A percentile compares a stretch with the other conserved stretches of the same genome.
These are phyloP conservation scores for Alternaria arbusti DNA, from an alignment of 2,329 filamentous ascomycete genomes.

Conservation along the genomic window DNA sequence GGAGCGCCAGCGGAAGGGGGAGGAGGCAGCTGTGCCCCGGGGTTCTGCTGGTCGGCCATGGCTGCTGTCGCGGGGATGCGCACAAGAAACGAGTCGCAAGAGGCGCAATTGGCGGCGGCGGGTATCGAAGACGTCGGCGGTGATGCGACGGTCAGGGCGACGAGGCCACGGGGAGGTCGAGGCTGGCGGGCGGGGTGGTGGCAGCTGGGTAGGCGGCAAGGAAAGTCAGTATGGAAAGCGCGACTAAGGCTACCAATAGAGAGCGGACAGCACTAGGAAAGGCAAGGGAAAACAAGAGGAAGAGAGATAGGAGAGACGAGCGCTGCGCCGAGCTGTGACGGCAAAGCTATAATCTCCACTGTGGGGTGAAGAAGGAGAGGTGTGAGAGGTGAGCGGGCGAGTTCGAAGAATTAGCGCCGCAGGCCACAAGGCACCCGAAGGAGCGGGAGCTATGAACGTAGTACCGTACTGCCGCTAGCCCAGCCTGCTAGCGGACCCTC, in stretches of 20 bases:
- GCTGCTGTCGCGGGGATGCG: conserved; percentile 32
- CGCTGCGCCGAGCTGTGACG: conserved; percentile 47
- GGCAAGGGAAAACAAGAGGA: conserved; percentile 47
- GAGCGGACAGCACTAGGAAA: conserved; percentile 45
- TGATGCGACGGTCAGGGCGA: conserved; percentile 19
- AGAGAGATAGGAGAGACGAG: conserved; percentile 44
- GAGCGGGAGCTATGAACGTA: conserved; percentile 15
- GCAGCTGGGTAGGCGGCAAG: conserved; percentile 33
- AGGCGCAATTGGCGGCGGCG: conserved; percentile 12
- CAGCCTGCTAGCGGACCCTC: background rate
- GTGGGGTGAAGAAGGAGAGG: conserved; percentile 45
- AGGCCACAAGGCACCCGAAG: conserved; percentile 26
- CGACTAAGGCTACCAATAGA: conserved; percentile 32
- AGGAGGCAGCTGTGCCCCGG: conserved; percentile 70
- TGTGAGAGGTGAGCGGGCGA: conserved; percentile 23
- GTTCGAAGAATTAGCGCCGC: conserved; percentile 34
- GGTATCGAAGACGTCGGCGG: conserved; percentile 1
- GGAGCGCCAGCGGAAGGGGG: conserved; percentile 74
- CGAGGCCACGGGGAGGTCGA: conserved; percentile 16
- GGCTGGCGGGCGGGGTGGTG: conserved; percentile 25
- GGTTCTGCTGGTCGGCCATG: conserved; percentile 80
- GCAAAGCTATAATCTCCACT: conserved; percentile 37
- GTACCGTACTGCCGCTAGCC: background rate
- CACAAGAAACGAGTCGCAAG: conserved; percentile 17
- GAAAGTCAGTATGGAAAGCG: conserved; percentile 37